Evolutionary conservation across 306 rosid genomes (phyloP).

Genomic region (Prunus kanzakura): DNA sequence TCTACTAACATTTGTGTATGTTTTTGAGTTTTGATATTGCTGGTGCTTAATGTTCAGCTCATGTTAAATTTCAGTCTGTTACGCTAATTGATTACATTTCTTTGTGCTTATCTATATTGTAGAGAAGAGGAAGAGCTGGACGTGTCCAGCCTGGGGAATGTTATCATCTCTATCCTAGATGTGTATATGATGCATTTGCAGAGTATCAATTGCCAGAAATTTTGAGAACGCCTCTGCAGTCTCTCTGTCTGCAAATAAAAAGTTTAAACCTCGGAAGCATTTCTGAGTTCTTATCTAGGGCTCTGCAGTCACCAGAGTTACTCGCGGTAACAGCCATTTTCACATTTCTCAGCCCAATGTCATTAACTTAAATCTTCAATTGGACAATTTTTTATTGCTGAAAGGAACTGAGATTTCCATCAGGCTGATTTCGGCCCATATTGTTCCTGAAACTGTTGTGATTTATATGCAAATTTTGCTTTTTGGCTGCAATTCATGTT

Average conservation of each 20-base stretch:
- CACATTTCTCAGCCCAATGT: slow-evolving; percentile 18
- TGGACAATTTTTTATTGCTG: neutral
- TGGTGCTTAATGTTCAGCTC: slow-evolving; percentile 1
- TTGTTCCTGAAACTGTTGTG: neutral
- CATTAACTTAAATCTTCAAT: slow-evolving; percentile 10
- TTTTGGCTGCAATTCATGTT: slow-evolving; percentile 19
- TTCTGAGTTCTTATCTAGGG: slow-evolving; percentile 85
- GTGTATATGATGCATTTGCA: slow-evolving; percentile 75
- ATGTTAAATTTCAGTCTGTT: slow-evolving; percentile 14
- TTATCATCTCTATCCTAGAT: slow-evolving; percentile 88
- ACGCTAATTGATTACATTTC: slow-evolving; percentile 4
- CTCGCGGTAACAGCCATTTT: slow-evolving; percentile 60
- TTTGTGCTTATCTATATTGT: slow-evolving; percentile 23
- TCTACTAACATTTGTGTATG: no score
- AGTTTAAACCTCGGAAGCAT: slow-evolving; percentile 93
- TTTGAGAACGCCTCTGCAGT: slow-evolving; percentile 94
- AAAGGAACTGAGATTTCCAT: neutral
- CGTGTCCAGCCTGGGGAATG: slow-evolving; percentile 96
- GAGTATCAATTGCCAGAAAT: slow-evolving; percentile 97
- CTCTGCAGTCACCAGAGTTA: slow-evolving; percentile 88
- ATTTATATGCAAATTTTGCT: slow-evolving; percentile 12
- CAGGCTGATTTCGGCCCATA: neutral
- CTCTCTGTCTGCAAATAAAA: slow-evolving; percentile 94
- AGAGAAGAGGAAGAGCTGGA: slow-evolving; percentile 99
- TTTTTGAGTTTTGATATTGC: neutral